Evolutionary conservation across 345 rosid species (phyloP), one percentile per base, ranked within the genome.

Genomic region (Clausena lansium): DNA sequence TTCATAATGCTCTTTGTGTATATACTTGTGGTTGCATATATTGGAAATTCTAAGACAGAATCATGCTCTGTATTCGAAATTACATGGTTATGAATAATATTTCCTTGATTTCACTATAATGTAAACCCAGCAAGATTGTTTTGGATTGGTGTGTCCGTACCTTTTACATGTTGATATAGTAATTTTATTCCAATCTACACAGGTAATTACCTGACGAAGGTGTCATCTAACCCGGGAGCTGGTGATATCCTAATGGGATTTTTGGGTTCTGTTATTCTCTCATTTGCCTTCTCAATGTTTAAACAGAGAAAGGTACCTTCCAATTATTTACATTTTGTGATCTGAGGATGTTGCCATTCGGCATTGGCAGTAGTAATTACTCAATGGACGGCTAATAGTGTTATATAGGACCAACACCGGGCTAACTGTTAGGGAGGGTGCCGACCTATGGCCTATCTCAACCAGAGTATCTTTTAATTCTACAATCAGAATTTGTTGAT

Each of bases 231-330:
- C 87, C 98, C 98, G 4, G 98, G 98, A 77, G 98, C 98, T 84
- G 98, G 98, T 78, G 98, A 95, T 82, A 81, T 95, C 9, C 82
- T 95, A 72, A 93, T 95, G 98, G 98, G 97, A 61, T 95, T 95
- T 85, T 84, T 93, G 81, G 99, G 98, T 70, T 92, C 98, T 74
- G 98, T 95, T 25, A 95, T 95, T 75, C 93, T 95, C 83, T 93
- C 98, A 67, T 95, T 93, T 60, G 93, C 99, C 57, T 95, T 95
- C 84, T 89, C 99, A 76, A 95, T 93, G 99, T 95, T 95, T 88
- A 89, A 95, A 84, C 98, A 95, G 78, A 89, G 96, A 85, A 93
- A 93, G 98, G 98, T 93, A 81, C 50, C 13, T 47, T 4, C 35
- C 10, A 3, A 20, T 61, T 76, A 55, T 76, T 27, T 22, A 35